Percentiles rank a stretch among this genome's conserved stretches.
Conservation (phyloP, 2,329 filamentous ascomycete species). For the Elsinoe fawcettii region DNA sequence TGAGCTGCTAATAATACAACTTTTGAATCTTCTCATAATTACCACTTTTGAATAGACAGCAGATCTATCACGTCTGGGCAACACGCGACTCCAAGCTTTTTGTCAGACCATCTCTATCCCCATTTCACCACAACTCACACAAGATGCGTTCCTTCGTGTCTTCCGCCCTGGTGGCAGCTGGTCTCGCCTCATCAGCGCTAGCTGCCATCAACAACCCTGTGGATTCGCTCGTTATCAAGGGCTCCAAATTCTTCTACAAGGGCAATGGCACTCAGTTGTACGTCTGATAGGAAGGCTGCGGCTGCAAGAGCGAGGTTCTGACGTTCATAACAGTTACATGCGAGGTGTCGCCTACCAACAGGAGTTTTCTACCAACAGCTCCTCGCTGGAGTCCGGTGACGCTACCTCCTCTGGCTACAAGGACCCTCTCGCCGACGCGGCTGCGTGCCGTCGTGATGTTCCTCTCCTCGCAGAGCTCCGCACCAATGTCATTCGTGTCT, state of each 20-base stretch:
- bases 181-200: conserved; percentile 37
- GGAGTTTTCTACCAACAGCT: conserved; percentile 48
- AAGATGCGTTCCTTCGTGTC: conserved; percentile 13
- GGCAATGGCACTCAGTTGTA: conserved; percentile 69
- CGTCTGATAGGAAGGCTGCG: conserved; percentile 20
- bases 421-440: conserved; percentile 71
- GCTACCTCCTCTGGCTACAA: conserved; percentile 54
- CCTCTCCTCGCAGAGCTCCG: conserved; percentile 68
- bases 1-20: conserved; percentile 10
- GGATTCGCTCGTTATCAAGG: conserved; percentile 64
- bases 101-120: background rate
- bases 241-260: conserved; percentile 84
- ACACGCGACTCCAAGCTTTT: background rate
- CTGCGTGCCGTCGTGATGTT: conserved; percentile 74
- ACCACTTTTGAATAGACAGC: conserved; percentile 9
- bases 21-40: conserved; percentile 1
- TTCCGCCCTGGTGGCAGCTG: conserved; percentile 27
- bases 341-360: conserved; percentile 92
- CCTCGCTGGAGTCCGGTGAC: conserved; percentile 46
- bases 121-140: background rate
- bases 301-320: background rate
- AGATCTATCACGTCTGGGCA: background rate
- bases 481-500: conserved; percentile 92
- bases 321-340: conserved; percentile 53
- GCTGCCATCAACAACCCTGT: conserved; percentile 49